phyloP scores from a whole-genome alignment of 1,284 basidiomycete genomes.

The Coriolopsis trogii region DNA sequence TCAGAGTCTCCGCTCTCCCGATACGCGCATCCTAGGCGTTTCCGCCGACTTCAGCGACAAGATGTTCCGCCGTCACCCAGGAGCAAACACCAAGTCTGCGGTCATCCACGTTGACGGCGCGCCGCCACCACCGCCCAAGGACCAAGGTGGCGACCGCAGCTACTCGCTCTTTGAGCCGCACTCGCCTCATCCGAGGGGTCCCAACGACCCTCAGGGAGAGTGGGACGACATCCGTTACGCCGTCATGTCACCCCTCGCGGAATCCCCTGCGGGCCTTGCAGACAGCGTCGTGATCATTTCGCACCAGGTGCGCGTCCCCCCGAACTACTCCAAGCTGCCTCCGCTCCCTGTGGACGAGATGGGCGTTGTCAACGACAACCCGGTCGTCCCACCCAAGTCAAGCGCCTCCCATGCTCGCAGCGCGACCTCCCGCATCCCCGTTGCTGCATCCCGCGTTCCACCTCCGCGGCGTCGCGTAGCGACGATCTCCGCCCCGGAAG shows the following conservation, averaged over 20 bases:
- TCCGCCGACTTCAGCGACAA: slow-evolving; percentile 19
- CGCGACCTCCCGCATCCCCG: slow-evolving; percentile 27
- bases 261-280: slow-evolving; percentile 4
- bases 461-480: slow-evolving; percentile 15
- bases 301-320: slow-evolving; percentile 14
- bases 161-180: slow-evolving; percentile 5
- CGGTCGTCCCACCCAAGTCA: slow-evolving; percentile 17
- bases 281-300: slow-evolving; percentile 19
- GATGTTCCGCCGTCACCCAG: slow-evolving; percentile 13
- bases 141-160: slow-evolving; percentile 1
- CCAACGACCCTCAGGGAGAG: not conserved
- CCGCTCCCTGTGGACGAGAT: slow-evolving; percentile 13
- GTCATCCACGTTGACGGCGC: slow-evolving; percentile 8
- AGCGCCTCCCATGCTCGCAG: slow-evolving; percentile 6
- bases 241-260: slow-evolving; percentile 17
- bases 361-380: slow-evolving; percentile 11
- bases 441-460: slow-evolving; percentile 15
- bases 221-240: slow-evolving; percentile 26
- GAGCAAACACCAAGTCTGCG: slow-evolving; percentile 2
- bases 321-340: slow-evolving; percentile 18
- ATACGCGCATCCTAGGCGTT: slow-evolving; percentile 1
- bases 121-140: slow-evolving; percentile 28
- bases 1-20: not conserved
- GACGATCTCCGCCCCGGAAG: slow-evolving; percentile 27
- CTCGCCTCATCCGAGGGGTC: no score